Evolutionary conservation across 345 rosid species (phyloP), one percentile per base, ranked within the genome.

Genomic region (Populus simonii): DNA sequence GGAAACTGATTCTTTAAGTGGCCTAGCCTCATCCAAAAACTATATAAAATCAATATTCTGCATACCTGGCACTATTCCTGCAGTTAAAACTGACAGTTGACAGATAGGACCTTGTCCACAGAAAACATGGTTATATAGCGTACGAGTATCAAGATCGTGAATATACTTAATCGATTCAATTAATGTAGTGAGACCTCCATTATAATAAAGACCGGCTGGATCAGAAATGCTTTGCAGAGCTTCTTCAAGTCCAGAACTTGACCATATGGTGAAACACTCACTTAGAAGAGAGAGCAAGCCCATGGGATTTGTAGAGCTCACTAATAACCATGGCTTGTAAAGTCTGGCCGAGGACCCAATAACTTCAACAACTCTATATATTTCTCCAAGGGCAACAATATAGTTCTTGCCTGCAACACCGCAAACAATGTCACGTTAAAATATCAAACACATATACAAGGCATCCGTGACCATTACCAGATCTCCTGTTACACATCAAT

Each of bases 321-420:
- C 67, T 62, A 92, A 55, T 71, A 92, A 75, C 98, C 98, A 96
- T 39, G 97, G 95, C 83, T 85, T 91, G 84, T 88, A 92, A 74
- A 91, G 84, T 88, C 83, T 88, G 49, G 80, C 81, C 3, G 98
- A 85, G 63, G 85, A 86, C 84, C 81, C 82, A 68, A 96, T 82
- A 80, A 96, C 88, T 85, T 87, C 86, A 45, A 80, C 86, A n/a
- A 85, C 89, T 87, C 97, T 88, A 87, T 86, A 92, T 75, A 96
- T 86, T 82, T 96, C 97, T 69, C 97, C 95, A 13, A 96, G 90
- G 25, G 97, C 88, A 74, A 89, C 81, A 74, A 86, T 66, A 76
- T 85, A 85, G 55, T 80, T 83, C 87, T 85, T 90, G 67, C 96
- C 99, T 96, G 92, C 9, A 83, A 2, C 55, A 36, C 17, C 35